phyloP scores from a whole-genome alignment of 805 yeast species.

The Kuraishia cidri region DNA sequence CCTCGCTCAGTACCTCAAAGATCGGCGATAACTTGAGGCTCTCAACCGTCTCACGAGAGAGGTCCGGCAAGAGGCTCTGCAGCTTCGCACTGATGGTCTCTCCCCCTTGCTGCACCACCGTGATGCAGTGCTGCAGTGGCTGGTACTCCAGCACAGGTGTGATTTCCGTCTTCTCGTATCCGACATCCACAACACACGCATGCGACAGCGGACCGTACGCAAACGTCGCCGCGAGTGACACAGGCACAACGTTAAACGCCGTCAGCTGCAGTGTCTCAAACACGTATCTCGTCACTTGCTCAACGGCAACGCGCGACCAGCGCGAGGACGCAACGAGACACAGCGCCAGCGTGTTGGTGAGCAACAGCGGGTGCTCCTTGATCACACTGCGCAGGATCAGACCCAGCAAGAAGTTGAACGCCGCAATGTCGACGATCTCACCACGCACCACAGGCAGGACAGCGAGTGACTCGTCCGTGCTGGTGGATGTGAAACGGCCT shows the following conservation, averaged over 20 bases:
- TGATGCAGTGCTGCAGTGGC: slow-evolving; percentile 41
- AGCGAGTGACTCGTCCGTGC: slow-evolving; percentile 27
- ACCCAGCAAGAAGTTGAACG: slow-evolving; percentile 55
- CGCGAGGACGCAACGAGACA: slow-evolving; percentile 54
- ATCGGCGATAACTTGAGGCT: slow-evolving; percentile 65
- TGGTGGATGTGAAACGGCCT: slow-evolving; percentile 24
- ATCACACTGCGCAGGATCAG: slow-evolving; percentile 40
- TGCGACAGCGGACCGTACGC: slow-evolving; percentile 62
- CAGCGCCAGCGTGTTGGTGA: slow-evolving; percentile 47
- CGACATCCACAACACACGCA: slow-evolving; percentile 74
- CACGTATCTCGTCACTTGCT: slow-evolving; percentile 61
- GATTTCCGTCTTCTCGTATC: slow-evolving; percentile 65
- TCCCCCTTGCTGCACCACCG: slow-evolving; percentile 43
- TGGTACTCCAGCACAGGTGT: slow-evolving; percentile 74
- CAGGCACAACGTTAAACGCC: slow-evolving; percentile 63
- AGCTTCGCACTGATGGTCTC: slow-evolving; percentile 47
- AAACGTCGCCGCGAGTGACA: slow-evolving; percentile 59
- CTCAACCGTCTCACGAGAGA: slow-evolving; percentile 54
- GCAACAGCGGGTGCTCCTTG: slow-evolving; percentile 17
- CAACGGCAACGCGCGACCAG: slow-evolving; percentile 66
- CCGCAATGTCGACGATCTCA: slow-evolving; percentile 55
- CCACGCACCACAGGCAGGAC: slow-evolving; percentile 62
- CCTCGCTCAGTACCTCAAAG: slow-evolving; percentile 71
- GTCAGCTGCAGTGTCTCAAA: slow-evolving; percentile 68
- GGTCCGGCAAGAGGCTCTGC: slow-evolving; percentile 43